Conservation (phyloP, 139 green algal species). For the Chlamydomonas urium region DNA sequence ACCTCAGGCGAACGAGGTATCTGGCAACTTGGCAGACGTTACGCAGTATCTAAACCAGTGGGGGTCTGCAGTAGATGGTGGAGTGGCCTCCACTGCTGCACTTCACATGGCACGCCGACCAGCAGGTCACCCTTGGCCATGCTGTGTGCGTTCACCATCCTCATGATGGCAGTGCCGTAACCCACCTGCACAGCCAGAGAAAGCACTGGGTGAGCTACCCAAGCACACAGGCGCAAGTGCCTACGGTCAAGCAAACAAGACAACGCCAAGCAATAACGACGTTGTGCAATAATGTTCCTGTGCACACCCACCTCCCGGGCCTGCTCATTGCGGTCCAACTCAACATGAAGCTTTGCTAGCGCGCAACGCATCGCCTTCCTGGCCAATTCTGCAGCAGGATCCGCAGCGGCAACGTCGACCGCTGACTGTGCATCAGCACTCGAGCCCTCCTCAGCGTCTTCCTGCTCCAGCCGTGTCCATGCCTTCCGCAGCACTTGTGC, state of each 20-base stretch:
- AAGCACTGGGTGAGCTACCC: no score
- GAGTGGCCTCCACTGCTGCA: no score
- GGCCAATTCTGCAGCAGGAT: background rate
- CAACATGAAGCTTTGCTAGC: slow-evolving; percentile 43
- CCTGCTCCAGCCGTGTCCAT: background rate
- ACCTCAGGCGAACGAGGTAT: no score
- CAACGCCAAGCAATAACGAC: no score
- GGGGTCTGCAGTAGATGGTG: no score
- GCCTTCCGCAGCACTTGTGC: no score
- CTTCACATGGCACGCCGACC: slow-evolving; percentile 50
- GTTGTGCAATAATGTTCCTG: no score
- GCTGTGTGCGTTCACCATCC: slow-evolving; percentile 24
- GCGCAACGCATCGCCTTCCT: background rate
- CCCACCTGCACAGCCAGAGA: no score
- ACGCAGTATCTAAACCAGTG: no score
- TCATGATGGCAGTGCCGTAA: slow-evolving; percentile 33
- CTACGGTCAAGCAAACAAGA: no score
- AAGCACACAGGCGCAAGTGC: no score
- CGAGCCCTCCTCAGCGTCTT: slow-evolving; percentile 11
- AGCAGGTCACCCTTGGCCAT: slow-evolving; percentile 61
- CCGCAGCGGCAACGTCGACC: background rate
- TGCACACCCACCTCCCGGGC: slow-evolving; percentile 37
- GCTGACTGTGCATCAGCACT: background rate
- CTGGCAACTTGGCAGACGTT: no score
- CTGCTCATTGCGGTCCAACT: slow-evolving; percentile 48